Percentiles rank a stretch among this genome's conserved stretches.
Evolutionary conservation across 768 basidiomycete species (phyloP).

Genomic region (Filobasidium floriforme): DNA sequence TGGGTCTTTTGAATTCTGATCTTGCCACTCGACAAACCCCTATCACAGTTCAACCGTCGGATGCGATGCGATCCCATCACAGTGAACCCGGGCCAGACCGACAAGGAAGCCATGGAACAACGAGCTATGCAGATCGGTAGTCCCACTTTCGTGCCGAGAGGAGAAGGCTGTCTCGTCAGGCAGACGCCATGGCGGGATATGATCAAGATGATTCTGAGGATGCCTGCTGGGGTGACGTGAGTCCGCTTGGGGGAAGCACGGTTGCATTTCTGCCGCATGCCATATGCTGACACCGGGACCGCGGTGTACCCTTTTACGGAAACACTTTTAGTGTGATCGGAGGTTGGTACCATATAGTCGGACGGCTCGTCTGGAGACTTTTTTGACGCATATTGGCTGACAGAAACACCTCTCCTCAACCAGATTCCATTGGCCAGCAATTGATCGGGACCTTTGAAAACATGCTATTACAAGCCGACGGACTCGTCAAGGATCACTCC

Average conservation of each 20-base stretch:
- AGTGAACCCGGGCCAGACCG: neutral
- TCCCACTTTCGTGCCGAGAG: conserved; percentile 7
- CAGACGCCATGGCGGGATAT: neutral
- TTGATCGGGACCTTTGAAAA: conserved; percentile 7
- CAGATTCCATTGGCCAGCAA: conserved; percentile 9
- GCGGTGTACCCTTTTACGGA: too few species aligned
- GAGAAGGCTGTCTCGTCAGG: conserved; percentile 4
- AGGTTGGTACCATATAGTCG: too few species aligned
- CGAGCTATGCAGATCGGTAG: neutral
- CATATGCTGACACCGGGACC: too few species aligned
- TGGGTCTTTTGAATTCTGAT: too few species aligned
- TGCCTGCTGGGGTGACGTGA: conserved; percentile 11
- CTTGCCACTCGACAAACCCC: neutral
- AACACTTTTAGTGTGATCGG: neutral
- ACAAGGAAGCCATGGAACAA: neutral
- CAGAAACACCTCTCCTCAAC: too few species aligned
- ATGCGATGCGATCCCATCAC: neutral
- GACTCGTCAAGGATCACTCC: neutral
- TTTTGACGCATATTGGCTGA: too few species aligned
- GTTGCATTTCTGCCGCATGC: too few species aligned
- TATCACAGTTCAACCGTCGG: neutral
- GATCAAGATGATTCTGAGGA: conserved; percentile 7
- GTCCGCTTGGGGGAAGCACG: too few species aligned
- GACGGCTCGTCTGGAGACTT: too few species aligned
- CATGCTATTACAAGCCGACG: neutral